Base-by-base conservation (phyloP, 371 early-diverging fungal species). In the Mortierella sp. region DNA sequence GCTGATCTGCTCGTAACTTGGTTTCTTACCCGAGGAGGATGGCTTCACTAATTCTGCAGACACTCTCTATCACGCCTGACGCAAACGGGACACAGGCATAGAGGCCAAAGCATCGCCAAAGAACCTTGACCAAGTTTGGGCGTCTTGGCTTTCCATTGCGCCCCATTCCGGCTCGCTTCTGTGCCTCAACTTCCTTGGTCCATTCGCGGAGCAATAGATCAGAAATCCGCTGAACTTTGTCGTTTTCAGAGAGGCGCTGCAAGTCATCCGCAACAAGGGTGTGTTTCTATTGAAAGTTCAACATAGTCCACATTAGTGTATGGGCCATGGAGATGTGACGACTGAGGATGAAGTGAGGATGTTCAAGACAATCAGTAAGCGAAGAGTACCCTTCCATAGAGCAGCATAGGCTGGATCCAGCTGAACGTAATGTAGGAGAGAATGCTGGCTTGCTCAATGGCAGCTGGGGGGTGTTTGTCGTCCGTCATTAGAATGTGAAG, bases 31-130 rank as follows among this genome's bases (percentile, higher is more conserved):
- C 80, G 56, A 80, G 54, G 21, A 80, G 69, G 28, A 80, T 57
- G 1, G 80, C 78, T 22, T 78, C 80, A 17, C 65, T 54, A 52
- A 80, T 78, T 60, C 77, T 77, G 57, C 65, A 71, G 29, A 52
- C 60, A 56, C 63, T 60, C 57, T 79, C 79, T 13, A 65, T 2
- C 24, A 56, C 3, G 16, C 68, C 72, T 2, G 64, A 62, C 39
- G 65, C 19, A 6, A 68, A 52, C 9, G 79, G 61, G 2, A 69
- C 17, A 12, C 48, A 50, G 14, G 54, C 54, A 37, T 68, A 69
- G 29, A 59, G 52, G 2, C 79, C 74, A 62, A 60, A 69, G 60
- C 70, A 67, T 22, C 68, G 52, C 48, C 57, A 72, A 17, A 79
- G 69, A 45, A 79, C 79, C 14, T 47, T 41, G 31, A 59, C 65